Conservation (phyloP, 2,329 filamentous ascomycete genomes). For the Venturia nashicola region DNA sequence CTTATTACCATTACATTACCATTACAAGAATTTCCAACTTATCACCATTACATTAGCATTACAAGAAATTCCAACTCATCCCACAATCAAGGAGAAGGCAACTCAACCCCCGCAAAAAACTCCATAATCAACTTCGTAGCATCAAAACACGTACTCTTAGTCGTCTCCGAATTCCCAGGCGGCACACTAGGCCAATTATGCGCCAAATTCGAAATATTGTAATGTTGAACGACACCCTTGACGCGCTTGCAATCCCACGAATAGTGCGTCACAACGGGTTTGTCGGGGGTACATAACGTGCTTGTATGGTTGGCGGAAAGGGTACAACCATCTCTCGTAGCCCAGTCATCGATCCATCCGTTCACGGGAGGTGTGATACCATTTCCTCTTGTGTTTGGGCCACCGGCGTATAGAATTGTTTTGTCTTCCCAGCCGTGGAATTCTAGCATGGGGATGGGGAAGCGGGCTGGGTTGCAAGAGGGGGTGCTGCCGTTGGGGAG, state of each 20-base stretch:
- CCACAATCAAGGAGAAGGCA: conserved; percentile 10
- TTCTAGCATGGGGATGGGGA: conserved; percentile 34
- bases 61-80: not conserved
- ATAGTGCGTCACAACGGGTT: not conserved
- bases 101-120: conserved; percentile 20
- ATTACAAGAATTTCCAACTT: no score
- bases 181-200: conserved; percentile 30
- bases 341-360: conserved; percentile 20
- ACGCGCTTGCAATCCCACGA: conserved; percentile 13
- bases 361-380: conserved; percentile 33
- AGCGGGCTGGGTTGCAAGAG: conserved; percentile 27
- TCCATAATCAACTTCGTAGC: conserved; percentile 21
- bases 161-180: conserved; percentile 19
- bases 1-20: no score
- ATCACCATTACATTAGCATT: no score
- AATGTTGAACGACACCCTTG: conserved; percentile 25
- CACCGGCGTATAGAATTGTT: conserved; percentile 34
- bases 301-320: not conserved
- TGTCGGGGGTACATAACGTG: not conserved
- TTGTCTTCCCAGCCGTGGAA: conserved; percentile 38
- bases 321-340: not conserved
- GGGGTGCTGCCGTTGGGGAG: conserved; percentile 24
- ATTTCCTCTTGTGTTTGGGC: conserved; percentile 22
- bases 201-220: conserved; percentile 24
- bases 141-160: conserved; percentile 18